phyloP scores from a whole-genome alignment of 352 stramenopile genomes.

The Plasmopara viticola region DNA sequence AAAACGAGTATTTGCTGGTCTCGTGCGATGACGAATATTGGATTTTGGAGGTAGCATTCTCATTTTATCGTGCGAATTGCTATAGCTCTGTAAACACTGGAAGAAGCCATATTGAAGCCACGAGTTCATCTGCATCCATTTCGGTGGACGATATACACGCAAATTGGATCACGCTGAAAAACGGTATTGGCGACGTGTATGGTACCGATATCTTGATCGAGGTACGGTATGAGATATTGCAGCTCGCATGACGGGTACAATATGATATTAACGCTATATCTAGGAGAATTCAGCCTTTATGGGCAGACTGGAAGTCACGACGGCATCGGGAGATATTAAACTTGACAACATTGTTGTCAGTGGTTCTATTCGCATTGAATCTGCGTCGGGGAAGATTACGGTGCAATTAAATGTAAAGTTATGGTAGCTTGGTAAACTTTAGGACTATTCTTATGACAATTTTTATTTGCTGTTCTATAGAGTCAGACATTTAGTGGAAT shows the following conservation, averaged over 20 bases:
- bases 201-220: conserved; percentile 28
- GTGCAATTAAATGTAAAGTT: conserved; percentile 42
- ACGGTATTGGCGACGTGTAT: conserved; percentile 36
- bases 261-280: background rate
- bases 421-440: background rate
- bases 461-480: conserved; percentile 9
- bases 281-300: conserved; percentile 62
- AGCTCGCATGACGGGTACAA: background rate
- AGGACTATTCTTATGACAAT: background rate
- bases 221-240: conserved; percentile 14
- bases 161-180: conserved; percentile 59
- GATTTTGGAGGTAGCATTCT: background rate
- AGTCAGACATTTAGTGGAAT: conserved; percentile 50
- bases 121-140: conserved; percentile 45
- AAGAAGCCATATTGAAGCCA: conserved; percentile 40
- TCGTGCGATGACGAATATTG: background rate
- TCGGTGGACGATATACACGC: conserved; percentile 31
- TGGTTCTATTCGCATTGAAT: conserved; percentile 60
- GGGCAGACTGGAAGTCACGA: conserved; percentile 57
- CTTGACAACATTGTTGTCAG: conserved; percentile 42
- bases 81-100: conserved; percentile 39
- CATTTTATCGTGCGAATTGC: background rate
- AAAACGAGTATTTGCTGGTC: no score
- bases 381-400: conserved; percentile 51
- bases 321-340: conserved; percentile 46